A percentile compares a stretch with the other conserved stretches of the same genome.
phyloP scores from a whole-genome alignment of 371 early-diverging fungal species.

The Neoconidiobolus thromboides region DNA sequence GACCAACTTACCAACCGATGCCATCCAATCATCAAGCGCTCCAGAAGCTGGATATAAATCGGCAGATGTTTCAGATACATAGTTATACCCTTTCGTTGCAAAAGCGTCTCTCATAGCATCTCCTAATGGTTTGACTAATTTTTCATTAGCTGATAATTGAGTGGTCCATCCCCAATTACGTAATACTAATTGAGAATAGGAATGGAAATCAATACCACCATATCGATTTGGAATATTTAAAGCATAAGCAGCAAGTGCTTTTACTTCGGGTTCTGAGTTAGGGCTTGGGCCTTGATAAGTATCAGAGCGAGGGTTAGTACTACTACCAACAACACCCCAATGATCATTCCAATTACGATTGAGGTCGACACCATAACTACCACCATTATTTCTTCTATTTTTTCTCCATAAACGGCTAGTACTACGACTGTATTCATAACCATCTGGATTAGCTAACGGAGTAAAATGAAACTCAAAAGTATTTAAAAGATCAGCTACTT shows the following conservation, averaged over 20 bases:
- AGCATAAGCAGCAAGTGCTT: slow-evolving; percentile 24
- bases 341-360: slow-evolving; percentile 2
- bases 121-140: background rate
- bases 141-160: slow-evolving; percentile 10
- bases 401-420: background rate
- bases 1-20: background rate
- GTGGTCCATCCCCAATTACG: slow-evolving; percentile 24
- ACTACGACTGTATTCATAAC: background rate
- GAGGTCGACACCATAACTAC: background rate
- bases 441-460: slow-evolving; percentile 3
- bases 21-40: slow-evolving; percentile 5
- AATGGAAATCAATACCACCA: slow-evolving; percentile 35
- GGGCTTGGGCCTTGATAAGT: slow-evolving; percentile 28
- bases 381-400: background rate
- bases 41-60: slow-evolving; percentile 1
- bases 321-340: background rate
- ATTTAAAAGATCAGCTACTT: background rate
- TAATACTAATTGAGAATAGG: slow-evolving; percentile 22
- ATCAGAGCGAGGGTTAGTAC: slow-evolving; percentile 12
- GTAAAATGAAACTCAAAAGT: background rate
- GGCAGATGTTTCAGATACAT: background rate
- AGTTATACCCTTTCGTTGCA: background rate
- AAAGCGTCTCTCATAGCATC: background rate
- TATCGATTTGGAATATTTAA: slow-evolving; percentile 18
- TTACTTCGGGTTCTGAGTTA: slow-evolving; percentile 30